Evolutionary conservation across 495 filamentous ascomycete species (phyloP).

Genomic region (Penicillium alfredii): DNA sequence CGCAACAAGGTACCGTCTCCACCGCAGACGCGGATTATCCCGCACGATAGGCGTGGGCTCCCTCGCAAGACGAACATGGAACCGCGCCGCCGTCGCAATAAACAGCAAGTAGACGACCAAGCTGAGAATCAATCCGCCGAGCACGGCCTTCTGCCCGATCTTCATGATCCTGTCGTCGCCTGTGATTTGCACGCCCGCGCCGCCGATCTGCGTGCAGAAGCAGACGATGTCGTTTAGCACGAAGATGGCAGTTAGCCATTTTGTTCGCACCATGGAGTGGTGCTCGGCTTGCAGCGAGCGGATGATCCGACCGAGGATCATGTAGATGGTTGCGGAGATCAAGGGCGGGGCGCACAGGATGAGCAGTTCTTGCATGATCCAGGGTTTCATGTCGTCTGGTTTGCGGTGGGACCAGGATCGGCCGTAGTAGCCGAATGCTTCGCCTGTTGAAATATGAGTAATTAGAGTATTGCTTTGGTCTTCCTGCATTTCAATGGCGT

Average conservation of each 20-base stretch:
- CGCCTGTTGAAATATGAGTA: conserved; percentile 21
- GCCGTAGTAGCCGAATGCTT: conserved; percentile 45
- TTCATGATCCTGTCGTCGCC: conserved; percentile 24
- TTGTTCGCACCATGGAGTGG: conserved; percentile 22
- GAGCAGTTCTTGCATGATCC: conserved; percentile 41
- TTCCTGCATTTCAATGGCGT: no score
- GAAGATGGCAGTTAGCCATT: conserved; percentile 28
- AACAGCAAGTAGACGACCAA: conserved; percentile 29
- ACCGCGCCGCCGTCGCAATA: conserved; percentile 17
- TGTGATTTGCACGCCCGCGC: conserved; percentile 40
- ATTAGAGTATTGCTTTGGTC: background rate
- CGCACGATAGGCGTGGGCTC: conserved; percentile 8
- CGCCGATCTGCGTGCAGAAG: conserved; percentile 30
- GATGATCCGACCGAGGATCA: conserved; percentile 51
- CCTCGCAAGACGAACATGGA: conserved; percentile 18
- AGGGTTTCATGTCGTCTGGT: conserved; percentile 23
- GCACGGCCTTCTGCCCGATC: conserved; percentile 29
- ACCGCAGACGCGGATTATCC: conserved; percentile 13
- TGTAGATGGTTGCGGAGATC: conserved; percentile 54
- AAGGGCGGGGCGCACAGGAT: conserved; percentile 42
- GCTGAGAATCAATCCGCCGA: conserved; percentile 29
- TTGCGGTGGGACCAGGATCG: conserved; percentile 34
- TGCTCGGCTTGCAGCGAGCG: conserved; percentile 43
- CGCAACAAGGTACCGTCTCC: conserved; percentile 31
- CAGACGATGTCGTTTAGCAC: conserved; percentile 34